Conservation (phyloP, 495 filamentous ascomycete species). For the Apiosordaria backusii region DNA sequence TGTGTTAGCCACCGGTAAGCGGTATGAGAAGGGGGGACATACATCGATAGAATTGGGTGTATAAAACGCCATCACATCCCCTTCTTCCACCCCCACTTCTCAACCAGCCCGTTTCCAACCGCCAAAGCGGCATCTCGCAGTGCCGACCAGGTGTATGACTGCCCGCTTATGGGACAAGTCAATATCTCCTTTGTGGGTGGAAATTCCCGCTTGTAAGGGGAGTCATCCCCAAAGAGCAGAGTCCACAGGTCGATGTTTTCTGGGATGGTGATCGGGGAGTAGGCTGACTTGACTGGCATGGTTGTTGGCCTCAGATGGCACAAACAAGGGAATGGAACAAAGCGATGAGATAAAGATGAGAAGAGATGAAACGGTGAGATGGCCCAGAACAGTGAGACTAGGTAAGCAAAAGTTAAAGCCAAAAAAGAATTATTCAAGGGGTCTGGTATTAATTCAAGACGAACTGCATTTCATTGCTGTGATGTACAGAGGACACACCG, state of each 20-base stretch:
- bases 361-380: neutral
- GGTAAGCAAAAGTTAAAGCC: too few species aligned
- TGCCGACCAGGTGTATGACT: constrained; percentile 71
- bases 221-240: constrained; percentile 56
- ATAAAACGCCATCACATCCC: constrained; percentile 68
- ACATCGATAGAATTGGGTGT: constrained; percentile 65
- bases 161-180: constrained; percentile 67
- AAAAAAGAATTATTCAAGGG: too few species aligned
- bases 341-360: neutral
- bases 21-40: neutral
- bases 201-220: constrained; percentile 13
- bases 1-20: neutral
- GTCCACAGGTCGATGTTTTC: constrained; percentile 62
- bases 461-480: neutral
- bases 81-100: constrained; percentile 70
- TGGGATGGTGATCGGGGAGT: constrained; percentile 59
- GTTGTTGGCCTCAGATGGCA: neutral
- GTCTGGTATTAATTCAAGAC: too few species aligned
- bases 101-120: constrained; percentile 76
- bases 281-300: constrained; percentile 58
- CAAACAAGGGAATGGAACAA: neutral
- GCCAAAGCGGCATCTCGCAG: constrained; percentile 60
- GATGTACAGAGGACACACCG: neutral
- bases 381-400: too few species aligned
- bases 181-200: constrained; percentile 60